Evolutionary conservation across 2,329 filamentous ascomycete species (phyloP).

Genomic region (Epichloe elymi): DNA sequence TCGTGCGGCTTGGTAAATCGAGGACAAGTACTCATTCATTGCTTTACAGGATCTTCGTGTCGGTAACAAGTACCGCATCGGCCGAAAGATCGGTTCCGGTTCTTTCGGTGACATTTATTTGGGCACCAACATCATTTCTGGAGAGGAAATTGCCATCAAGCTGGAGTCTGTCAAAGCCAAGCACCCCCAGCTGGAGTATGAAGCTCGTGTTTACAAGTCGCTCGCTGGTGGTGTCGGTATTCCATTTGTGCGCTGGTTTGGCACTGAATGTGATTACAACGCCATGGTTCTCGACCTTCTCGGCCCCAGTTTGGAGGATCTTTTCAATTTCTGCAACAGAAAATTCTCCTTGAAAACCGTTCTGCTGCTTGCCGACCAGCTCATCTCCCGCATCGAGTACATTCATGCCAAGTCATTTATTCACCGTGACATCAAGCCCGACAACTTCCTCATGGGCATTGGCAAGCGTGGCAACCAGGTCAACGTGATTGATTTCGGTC

Average conservation of each 20-base stretch:
- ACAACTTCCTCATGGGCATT: constrained; percentile 99
- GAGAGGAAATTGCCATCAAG: constrained; percentile 99
- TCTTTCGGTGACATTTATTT: constrained; percentile 98
- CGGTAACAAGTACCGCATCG: constrained; percentile 99
- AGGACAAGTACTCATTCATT: not conserved
- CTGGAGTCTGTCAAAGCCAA: constrained; percentile 99
- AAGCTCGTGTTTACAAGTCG: constrained; percentile 82
- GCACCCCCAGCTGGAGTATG: constrained; percentile 97
- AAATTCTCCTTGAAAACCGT: constrained; percentile 99
- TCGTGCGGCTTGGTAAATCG: not conserved
- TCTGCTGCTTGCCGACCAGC: constrained; percentile 86
- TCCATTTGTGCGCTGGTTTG: constrained; percentile 98
- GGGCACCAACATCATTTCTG: constrained; percentile 98
- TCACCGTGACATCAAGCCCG: constrained; percentile 98
- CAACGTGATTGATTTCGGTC: constrained; percentile 97
- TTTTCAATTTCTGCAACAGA: constrained; percentile 99
- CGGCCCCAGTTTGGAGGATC: constrained; percentile 86
- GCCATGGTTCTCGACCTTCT: constrained; percentile 98
- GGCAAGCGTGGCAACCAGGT: constrained; percentile 99
- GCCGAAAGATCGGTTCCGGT: constrained; percentile 95
- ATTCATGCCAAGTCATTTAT: constrained; percentile 99
- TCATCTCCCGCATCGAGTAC: constrained; percentile 98
- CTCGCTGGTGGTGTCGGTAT: constrained; percentile 96
- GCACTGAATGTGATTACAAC: constrained; percentile 99
- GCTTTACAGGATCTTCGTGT: constrained; percentile 77